Evolutionary conservation across 768 basidiomycete species (phyloP), one percentile per base, ranked within the genome.

Genomic region (Calocybe gangraenosa): DNA sequence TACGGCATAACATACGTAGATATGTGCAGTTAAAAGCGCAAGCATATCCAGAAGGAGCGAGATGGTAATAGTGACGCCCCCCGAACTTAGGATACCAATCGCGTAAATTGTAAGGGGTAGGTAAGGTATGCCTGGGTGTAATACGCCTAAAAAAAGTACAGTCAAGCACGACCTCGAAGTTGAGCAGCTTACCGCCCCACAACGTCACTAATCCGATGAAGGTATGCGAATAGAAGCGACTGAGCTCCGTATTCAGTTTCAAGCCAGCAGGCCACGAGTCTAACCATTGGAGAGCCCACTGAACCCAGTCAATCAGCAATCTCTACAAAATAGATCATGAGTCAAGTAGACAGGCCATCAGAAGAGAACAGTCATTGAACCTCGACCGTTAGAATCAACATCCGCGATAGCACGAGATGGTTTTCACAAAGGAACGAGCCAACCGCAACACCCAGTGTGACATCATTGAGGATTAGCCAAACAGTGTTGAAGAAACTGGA

Each of bases 181-280:
- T 13, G 21, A 44, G 1, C 31, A n/a, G 71, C 86, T 37, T 46
- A 93, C 93, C 65, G 4, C 75, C 79, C 91, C 92, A 97, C 2
- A 76, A 55, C 1, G 70, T 71, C 13, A 90, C 76, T 11, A 89
- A 50, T 19, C 74, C 74, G 2, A 84, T 69, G 40, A 96, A 83
- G 0, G 77, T 73, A 47, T 81, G 74, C n/a, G 84, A 80, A 56
- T 91, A 87, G 59, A 96, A 87, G 19, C 73, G 70, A 54, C 91
- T 90, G n/a, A 99, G 75, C 54, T 97, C 90, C 0, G 91, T 90
- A 58, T 98, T 98, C 42, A 99, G 81, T 64, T 99, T 99, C 32
- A 99, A 67, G 1, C 96, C 95, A 1, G 84, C 92, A 0, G 95
- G 95, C 95, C 95, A 98, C 49, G 87, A 81, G 60, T 96, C 87